Base-by-base conservation (phyloP, 2,329 filamentous ascomycete species). In the Paraphoma sp. region DNA sequence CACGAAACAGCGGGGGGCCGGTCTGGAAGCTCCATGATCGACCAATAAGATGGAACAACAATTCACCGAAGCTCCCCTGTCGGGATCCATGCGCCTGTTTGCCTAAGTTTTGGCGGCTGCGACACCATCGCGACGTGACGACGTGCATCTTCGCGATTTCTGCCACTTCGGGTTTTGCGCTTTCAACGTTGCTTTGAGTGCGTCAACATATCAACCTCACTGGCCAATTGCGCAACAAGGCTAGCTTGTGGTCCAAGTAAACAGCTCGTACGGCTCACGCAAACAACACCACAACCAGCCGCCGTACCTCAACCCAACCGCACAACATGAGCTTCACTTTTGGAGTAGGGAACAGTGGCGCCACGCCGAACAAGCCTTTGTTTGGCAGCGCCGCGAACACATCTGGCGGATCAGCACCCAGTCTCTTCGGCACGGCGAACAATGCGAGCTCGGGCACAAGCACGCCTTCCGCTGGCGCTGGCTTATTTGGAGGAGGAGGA, bases 311-410 rank as follows among this genome's bases (percentile, higher is more conserved):
- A 44, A 9, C n/a, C 46, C 58, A 41, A 59, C 53, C 60, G 45
- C 61, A 48, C 56, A 61, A 57, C 47, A 74, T 72, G 69, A 60
- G 61, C 28, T 74, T 73, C 56, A 72, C 57, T 17, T 82, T 79
- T 49, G 78, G 77, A 53, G 47, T 49, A 50, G 48, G 54, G 54
- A 58, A 48, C 44, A 55, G 58, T 48, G 56, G 64, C 45, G 68
- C 57, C 56, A 67, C 70, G 33, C 64, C 73, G 1, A 69, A 64
- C 54, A 71, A 72, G 54, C 57, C 73, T 11, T 69, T 76, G 51
- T 76, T 76, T 46, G 68, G 63, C 46, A 62, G 62, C 41, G 56
- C 60, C 40, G 47, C 46, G 48, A 65, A 60, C 49, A 64, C 67
- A 7, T 65, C 71, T 29, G 68, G 62, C 54, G 59, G 63, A 45